Percentiles rank a stretch among this genome's conserved stretches.
Evolutionary conservation across 2,329 filamentous ascomycete species (phyloP).

Genomic region (Sclerotinia glacialis): DNA sequence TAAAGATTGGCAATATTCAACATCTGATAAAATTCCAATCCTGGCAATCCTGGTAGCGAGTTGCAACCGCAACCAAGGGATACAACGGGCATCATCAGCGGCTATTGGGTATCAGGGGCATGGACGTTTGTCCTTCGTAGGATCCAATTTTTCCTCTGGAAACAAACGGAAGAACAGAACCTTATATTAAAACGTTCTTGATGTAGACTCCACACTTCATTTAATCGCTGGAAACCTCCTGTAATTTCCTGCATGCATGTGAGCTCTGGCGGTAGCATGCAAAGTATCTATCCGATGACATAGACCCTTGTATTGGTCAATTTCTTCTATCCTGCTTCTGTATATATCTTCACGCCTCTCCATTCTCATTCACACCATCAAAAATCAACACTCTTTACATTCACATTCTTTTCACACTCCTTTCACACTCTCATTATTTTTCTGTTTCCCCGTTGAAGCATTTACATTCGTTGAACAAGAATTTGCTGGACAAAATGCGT

Average conservation of each 20-base stretch:
- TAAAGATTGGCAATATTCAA: not conserved
- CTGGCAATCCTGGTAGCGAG: not conserved
- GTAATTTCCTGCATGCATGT: slow-evolving; percentile 1
- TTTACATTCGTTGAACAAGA: slow-evolving; percentile 7
- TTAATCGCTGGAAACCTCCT: not conserved
- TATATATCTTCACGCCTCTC: not conserved
- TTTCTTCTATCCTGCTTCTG: not conserved
- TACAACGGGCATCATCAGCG: not conserved
- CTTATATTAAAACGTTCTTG: not conserved
- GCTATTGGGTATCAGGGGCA: not conserved
- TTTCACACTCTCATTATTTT: not conserved
- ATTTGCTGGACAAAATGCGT: slow-evolving; percentile 25
- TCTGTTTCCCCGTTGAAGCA: not conserved
- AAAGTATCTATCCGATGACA: not conserved
- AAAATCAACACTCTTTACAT: slow-evolving; percentile 3
- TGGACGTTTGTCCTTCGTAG: too few relatives aligned
- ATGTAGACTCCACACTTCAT: not conserved
- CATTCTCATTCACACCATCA: not conserved
- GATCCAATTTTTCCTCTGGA: not conserved
- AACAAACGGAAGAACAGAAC: not conserved
- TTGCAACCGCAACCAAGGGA: not conserved
- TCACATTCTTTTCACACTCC: slow-evolving; percentile 6
- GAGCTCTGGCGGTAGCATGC: not conserved
- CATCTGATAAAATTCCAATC: not conserved
- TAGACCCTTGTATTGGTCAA: not conserved